Percentiles rank a stretch among this genome's conserved stretches.
phyloP scores from a whole-genome alignment of 148 eudicot species.

The Rhododendron henanense region DNA sequence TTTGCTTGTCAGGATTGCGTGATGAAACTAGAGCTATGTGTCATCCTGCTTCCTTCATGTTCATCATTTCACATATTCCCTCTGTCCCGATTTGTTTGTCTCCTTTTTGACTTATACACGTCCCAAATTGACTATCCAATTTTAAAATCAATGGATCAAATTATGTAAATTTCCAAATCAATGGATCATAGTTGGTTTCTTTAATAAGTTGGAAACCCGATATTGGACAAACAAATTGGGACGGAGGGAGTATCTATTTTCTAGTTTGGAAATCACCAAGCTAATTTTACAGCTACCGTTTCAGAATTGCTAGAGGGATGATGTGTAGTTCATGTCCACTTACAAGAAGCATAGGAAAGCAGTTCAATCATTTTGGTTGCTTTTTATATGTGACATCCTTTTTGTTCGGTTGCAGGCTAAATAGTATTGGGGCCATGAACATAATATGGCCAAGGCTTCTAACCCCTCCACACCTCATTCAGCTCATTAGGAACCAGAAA shows the following conservation, averaged over 20 bases:
- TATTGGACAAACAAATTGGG: no score
- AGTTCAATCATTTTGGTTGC: background rate
- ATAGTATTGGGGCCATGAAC: conserved; percentile 21
- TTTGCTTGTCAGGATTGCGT: background rate
- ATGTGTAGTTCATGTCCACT: background rate
- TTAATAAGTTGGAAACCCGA: no score
- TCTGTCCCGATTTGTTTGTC: no score
- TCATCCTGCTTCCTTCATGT: background rate
- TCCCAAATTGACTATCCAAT: no score
- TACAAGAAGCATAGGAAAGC: background rate
- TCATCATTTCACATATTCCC: background rate
- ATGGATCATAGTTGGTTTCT: no score
- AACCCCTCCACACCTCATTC: conserved; percentile 52
- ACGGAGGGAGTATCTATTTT: background rate
- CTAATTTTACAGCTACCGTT: background rate
- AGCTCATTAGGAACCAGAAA: conserved; percentile 46
- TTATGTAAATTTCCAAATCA: no score
- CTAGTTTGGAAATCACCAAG: background rate
- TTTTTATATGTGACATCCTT: background rate
- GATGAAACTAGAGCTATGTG: background rate
- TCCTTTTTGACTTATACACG: no score
- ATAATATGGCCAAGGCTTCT: conserved; percentile 60
- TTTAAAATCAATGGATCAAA: no score
- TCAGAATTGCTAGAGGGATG: background rate
- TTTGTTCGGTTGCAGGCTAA: conserved; percentile 13